These are phyloP conservation scores for Xylaria cubensis DNA, from an alignment of 495 filamentous ascomycete genomes.

Conservation along the genomic window DNA sequence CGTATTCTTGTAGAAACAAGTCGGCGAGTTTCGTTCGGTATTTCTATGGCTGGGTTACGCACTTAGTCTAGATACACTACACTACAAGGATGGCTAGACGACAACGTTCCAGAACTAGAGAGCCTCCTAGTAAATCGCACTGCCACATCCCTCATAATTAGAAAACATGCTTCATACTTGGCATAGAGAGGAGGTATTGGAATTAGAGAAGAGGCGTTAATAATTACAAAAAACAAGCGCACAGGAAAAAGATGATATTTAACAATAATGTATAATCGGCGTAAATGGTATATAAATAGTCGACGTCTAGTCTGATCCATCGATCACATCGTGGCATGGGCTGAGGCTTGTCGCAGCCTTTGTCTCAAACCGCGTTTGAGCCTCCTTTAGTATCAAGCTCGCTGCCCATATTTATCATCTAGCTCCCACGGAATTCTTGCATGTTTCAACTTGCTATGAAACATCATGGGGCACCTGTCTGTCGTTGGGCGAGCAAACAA, in stretches of 20 bases:
- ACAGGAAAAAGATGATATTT: neutral
- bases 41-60: neutral
- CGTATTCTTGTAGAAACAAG: neutral
- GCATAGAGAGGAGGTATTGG: neutral
- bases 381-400: slow-evolving; percentile 5
- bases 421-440: neutral
- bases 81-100: neutral
- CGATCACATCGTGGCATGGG: slow-evolving; percentile 4
- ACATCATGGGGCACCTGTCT: neutral
- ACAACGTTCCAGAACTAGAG: neutral
- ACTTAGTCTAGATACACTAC: neutral
- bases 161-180: neutral
- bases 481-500: neutral
- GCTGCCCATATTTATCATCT: neutral
- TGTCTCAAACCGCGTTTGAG: slow-evolving; percentile 25
- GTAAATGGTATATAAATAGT: neutral
- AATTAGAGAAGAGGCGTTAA: neutral
- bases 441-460: slow-evolving; percentile 12
- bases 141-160: neutral
- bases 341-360: slow-evolving; percentile 21
- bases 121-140: neutral
- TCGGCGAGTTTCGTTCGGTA: slow-evolving; percentile 10
- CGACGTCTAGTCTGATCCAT: neutral
- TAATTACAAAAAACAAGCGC: neutral
- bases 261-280: neutral